These are phyloP conservation scores for Sonneratia alba DNA, from an alignment of 345 rosid genomes.

Conservation along the genomic window DNA sequence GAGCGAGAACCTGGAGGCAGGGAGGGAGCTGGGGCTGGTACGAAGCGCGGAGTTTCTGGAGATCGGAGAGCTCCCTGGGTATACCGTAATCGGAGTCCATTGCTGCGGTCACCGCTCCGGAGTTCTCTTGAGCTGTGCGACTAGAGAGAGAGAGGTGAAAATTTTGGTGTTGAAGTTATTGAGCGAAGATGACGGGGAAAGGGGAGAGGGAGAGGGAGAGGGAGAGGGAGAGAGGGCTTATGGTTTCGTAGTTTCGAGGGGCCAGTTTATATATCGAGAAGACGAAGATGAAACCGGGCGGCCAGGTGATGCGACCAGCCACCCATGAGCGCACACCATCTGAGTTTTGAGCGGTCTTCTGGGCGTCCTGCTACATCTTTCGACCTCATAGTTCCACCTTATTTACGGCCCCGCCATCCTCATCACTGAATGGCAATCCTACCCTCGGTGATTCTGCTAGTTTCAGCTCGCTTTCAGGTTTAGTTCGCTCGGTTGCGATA, in stretches of 20 bases:
- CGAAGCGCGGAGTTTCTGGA: slow-evolving; percentile 71
- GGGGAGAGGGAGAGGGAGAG: not conserved
- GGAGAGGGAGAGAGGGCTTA: not conserved
- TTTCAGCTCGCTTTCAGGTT: no score
- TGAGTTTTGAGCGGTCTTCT: not conserved
- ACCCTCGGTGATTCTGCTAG: not conserved
- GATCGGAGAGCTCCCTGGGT: slow-evolving; percentile 84
- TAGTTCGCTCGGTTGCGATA: no score
- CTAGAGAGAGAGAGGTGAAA: not conserved
- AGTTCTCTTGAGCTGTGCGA: not conserved
- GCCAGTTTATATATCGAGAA: not conserved
- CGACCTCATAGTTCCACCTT: not conserved
- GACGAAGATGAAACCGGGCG: slow-evolving; percentile 9
- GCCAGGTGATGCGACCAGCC: slow-evolving; percentile 7
- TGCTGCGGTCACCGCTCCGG: not conserved
- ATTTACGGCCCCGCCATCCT: not conserved
- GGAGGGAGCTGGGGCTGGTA: slow-evolving; percentile 87
- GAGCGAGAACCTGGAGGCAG: slow-evolving; percentile 62
- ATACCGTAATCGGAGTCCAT: slow-evolving; percentile 98
- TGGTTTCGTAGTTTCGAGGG: no score
- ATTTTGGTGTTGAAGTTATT: slow-evolving; percentile 1
- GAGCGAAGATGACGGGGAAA: not conserved
- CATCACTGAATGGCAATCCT: not conserved
- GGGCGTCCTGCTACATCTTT: not conserved
- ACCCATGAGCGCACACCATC: slow-evolving; percentile 2